Evolutionary conservation across 345 rosid species (phyloP), one percentile per base, ranked within the genome.

Genomic region (Dimocarpus longan): DNA sequence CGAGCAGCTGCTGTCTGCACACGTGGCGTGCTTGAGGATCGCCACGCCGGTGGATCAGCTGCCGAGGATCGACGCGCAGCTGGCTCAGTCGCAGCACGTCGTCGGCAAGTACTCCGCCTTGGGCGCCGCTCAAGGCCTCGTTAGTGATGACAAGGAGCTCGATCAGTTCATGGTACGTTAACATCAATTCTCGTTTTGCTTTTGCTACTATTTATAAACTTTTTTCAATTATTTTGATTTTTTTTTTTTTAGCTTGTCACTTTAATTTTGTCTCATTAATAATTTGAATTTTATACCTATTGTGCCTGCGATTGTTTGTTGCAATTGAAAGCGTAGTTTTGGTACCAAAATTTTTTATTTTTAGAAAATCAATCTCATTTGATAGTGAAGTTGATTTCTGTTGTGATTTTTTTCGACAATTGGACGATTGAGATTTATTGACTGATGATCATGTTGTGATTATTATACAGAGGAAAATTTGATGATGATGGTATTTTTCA

Each of bases 41-140:
- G 98, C 98, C 1, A 95, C 99, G 68, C 99, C 99, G 56, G 98
- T 95, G 8, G 98, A 95, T 83, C 99, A 93, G 84, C 68, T 94
- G 73, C 98, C 98, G 24, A 90, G 98, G 84, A 97, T 97, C 50
- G 99, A 97, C 65, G 95, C 98, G 3, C 99, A 97, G 87, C 87
- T 97, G 26, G 97, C 95, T 32, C 97, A 97, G 92, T 94, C 99
- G 42, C 99, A 93, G 84, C 86, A 94, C 43, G 98, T 97, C 32
- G 98, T 93, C 26, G 83, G 90, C 8, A 97, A 97, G 85, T 97
- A 94, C 92, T 92, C 99, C 6, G 83, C 89, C 26, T 78, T 90
- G 63, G 93, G 91, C 32, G 87, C 79, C 42, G 79, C 73, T 62
- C 97, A 89, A 50, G 94, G 87, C 68, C 66, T 88, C 83, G 93